phyloP scores from a whole-genome alignment of 306 rosid species.

The Acacia crassicarpa region DNA sequence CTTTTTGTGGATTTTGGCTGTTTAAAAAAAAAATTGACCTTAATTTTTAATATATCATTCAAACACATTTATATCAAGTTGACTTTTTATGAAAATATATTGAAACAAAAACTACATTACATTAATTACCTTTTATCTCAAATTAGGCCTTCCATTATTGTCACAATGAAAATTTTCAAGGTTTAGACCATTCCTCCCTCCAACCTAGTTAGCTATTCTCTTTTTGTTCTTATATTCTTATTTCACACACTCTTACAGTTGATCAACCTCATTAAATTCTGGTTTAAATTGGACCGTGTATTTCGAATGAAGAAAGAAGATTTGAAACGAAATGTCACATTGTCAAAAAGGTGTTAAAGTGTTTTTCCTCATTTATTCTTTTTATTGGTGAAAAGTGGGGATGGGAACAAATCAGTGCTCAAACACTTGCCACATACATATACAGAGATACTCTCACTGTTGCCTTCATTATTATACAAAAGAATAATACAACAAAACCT shows the following conservation, averaged over 20 bases:
- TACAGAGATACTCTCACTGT: background rate
- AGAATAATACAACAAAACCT: conserved; percentile 34
- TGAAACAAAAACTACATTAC: no score
- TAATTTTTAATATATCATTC: no score
- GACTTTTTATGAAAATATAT: no score
- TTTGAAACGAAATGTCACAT: conserved; percentile 27
- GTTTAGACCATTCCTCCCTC: background rate
- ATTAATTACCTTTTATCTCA: background rate
- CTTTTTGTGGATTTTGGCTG: no score
- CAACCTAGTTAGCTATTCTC: background rate
- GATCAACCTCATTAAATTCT: background rate
- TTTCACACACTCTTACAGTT: no score
- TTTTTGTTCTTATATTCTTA: background rate
- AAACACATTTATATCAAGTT: no score
- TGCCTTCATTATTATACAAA: conserved; percentile 30
- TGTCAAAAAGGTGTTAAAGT: conserved; percentile 27
- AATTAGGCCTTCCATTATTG: background rate
- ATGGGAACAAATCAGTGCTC: conserved; percentile 19
- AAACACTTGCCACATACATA: conserved; percentile 28
- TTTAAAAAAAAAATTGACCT: no score
- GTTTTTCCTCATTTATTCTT: conserved; percentile 7
- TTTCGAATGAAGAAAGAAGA: conserved; percentile 19
- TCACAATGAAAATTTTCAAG: background rate
- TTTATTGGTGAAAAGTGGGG: conserved; percentile 28
- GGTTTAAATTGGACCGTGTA: background rate